A percentile compares a stretch with the other conserved stretches of the same genome.
phyloP scores from a whole-genome alignment of 2,329 filamentous ascomycete genomes.

The Cryphonectria carpinicola region DNA sequence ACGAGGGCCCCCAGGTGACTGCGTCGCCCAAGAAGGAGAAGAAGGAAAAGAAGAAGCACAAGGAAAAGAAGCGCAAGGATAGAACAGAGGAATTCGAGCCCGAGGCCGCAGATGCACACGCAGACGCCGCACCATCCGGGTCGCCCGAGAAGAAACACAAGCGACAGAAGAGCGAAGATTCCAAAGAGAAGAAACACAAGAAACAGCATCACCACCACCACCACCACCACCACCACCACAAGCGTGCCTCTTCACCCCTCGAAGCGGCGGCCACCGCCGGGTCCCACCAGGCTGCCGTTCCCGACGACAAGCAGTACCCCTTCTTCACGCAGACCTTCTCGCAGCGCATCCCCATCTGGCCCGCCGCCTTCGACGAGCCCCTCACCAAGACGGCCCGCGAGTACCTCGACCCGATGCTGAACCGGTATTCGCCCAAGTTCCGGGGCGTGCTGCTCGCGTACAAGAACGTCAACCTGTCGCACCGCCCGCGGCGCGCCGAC shows the following conservation, averaged over 20 bases:
- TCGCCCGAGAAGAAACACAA: constrained; percentile 27
- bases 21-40: constrained; percentile 28
- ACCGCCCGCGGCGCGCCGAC: constrained; percentile 55
- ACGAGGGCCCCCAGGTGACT: constrained; percentile 19
- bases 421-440: constrained; percentile 75
- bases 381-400: constrained; percentile 73
- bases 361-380: constrained; percentile 70
- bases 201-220: constrained; percentile 26
- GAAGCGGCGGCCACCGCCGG: not conserved
- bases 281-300: constrained; percentile 39
- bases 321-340: constrained; percentile 81
- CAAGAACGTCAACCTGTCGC: constrained; percentile 68
- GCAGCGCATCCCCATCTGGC: constrained; percentile 76
- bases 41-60: constrained; percentile 32
- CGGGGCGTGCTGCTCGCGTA: constrained; percentile 77
- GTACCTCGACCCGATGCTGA: constrained; percentile 73
- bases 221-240: constrained; percentile 26
- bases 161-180: constrained; percentile 31
- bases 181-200: constrained; percentile 33
- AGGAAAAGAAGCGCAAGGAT: constrained; percentile 38
- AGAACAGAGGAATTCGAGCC: constrained; percentile 35
- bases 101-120: constrained; percentile 19
- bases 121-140: not conserved
- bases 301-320: constrained; percentile 59
- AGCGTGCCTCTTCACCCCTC: constrained; percentile 14